Conservation (phyloP, 1,139 yeast species). For the Blastobotrys raffinosifermentans region DNA sequence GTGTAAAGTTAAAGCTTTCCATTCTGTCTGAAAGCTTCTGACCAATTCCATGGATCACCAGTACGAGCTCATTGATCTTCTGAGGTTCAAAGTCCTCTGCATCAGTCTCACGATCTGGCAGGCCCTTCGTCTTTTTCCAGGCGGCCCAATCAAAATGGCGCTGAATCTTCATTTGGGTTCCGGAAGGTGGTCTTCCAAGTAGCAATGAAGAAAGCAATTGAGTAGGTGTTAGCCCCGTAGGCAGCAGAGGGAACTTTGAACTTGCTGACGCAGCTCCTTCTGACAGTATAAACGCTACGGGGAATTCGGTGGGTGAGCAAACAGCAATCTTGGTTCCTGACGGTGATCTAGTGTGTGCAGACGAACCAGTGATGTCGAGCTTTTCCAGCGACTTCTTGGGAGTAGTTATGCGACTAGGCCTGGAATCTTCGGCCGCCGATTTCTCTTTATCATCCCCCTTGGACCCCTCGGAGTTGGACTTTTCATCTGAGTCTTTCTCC, state of each 20-base stretch:
- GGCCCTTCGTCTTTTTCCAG: constrained; percentile 24
- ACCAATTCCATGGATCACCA: constrained; percentile 93
- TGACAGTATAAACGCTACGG: constrained; percentile 23
- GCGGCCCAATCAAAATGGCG: constrained; percentile 27
- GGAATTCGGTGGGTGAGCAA: constrained; percentile 10
- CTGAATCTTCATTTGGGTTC: constrained; percentile 23
- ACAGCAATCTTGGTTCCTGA: background rate
- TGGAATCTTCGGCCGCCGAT: background rate
- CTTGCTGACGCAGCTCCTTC: constrained; percentile 14
- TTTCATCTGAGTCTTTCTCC: constrained; percentile 2
- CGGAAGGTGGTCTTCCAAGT: constrained; percentile 27
- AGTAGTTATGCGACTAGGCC: background rate
- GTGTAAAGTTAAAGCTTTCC: constrained; percentile 80
- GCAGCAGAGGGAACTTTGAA: constrained; percentile 19
- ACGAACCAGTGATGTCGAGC: background rate
- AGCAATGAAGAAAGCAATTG: constrained; percentile 25
- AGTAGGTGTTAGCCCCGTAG: constrained; percentile 17
- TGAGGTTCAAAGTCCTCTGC: constrained; percentile 23
- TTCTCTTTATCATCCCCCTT: background rate
- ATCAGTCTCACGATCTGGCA: constrained; percentile 31
- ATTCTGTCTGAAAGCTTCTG: constrained; percentile 77
- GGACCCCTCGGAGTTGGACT: constrained; percentile 6
- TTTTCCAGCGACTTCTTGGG: background rate
- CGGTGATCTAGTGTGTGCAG: background rate
- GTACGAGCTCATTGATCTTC: constrained; percentile 49